Evolutionary conservation across 1,284 basidiomycete genomes (phyloP), one percentile per base, ranked within the genome.

Genomic region (Coniferiporia sulphurascens): DNA sequence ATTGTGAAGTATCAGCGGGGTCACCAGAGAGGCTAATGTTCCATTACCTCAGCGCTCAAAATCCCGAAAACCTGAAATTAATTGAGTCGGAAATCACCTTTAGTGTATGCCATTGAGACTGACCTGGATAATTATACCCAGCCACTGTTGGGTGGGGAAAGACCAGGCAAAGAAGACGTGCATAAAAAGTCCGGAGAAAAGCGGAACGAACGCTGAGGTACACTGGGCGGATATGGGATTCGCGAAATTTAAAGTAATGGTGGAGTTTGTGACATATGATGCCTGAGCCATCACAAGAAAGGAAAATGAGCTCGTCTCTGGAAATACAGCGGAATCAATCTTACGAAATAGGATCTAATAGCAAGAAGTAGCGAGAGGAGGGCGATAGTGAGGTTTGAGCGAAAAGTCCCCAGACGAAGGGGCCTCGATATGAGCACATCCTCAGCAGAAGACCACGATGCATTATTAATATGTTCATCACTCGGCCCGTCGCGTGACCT

Each of bases 51-150:
- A 17, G 50, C 35, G 44, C 43, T 51, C 21, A 52, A 38, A 59
- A 49, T 56, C 66, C 69, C 60, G 62, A 62, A 34, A 64, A 50
- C 36, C 67, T 65, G 46, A 64, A 56, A 17, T 64, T 64, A 63
- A 62, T 64, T 48, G 21, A 15, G 19, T 34, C 21, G 56, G 15
- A 45, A 43, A 13, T 50, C 35, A 45, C 21, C 52, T 21, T n/a
- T 32, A 15, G 10, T 48, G 13, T 10, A 38, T 32, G 4, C 4
- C 15, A 46, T 27, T 9, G 17, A 32, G 12, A 52, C 65, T 21
- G 53, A 70, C 68, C 63, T 69, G 68, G 13, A 68, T 52, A n/a
- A 68, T 35, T 10, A 62, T 59, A 13, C 66, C 52, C 36, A 69
- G 65, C 64, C 63, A 68, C 50, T 66, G 62, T 12, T 62, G 52